Conservation (phyloP, 306 rosid genomes). For the Lathyrus oleraceus region DNA sequence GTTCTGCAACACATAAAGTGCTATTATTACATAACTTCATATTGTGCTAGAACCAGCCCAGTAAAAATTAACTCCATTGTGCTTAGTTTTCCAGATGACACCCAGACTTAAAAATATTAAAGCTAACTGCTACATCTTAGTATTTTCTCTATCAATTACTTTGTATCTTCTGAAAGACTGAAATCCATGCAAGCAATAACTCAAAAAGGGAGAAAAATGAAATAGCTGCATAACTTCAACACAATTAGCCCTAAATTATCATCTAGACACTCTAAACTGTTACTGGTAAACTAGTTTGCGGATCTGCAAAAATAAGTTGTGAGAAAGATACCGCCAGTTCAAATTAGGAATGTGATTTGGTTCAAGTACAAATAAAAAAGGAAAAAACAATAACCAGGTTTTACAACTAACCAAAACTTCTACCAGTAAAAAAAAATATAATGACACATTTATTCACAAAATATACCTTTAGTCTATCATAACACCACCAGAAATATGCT, state of each 20-base stretch:
- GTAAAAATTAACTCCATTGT: conserved; percentile 1
- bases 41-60: conserved; percentile 18
- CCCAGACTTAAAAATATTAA: conserved; percentile 22
- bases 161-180: neutral
- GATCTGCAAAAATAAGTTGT: conserved; percentile 6
- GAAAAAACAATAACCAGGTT: neutral
- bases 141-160: conserved; percentile 22
- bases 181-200: conserved; percentile 23
- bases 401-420: conserved; percentile 11
- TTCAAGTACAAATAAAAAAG: conserved; percentile 26
- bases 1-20: conserved; percentile 4
- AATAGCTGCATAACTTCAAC: conserved; percentile 24
- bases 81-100: conserved; percentile 10
- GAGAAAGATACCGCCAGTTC: conserved; percentile 15
- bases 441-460: conserved; percentile 18
- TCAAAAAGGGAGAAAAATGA: conserved; percentile 17
- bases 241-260: conserved; percentile 2
- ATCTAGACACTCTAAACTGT: conserved; percentile 29
- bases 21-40: conserved; percentile 24
- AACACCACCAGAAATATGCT: conserved; percentile 97
- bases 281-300: conserved; percentile 1
- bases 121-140: neutral
- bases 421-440: conserved; percentile 18
- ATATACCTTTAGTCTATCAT: conserved; percentile 68
- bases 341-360: neutral